phyloP scores from a whole-genome alignment of 345 rosid genomes.

The Raphanus raphanistrum region DNA sequence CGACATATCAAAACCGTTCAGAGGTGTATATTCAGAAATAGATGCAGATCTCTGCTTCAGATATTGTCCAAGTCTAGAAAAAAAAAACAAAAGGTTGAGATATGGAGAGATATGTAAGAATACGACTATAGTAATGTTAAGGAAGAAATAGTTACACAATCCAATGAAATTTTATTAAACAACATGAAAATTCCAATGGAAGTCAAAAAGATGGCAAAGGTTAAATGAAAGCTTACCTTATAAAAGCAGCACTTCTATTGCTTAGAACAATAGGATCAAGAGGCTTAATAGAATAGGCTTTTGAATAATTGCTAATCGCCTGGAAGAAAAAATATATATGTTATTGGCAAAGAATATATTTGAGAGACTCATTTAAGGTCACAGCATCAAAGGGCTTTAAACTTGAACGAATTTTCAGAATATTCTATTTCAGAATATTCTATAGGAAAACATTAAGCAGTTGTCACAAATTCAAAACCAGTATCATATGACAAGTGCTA shows the following conservation, averaged over 20 bases:
- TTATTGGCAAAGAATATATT: slow-evolving; percentile 3
- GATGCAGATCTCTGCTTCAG: slow-evolving; percentile 71
- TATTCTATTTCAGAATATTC: background rate
- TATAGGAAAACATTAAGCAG: background rate
- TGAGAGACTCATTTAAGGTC: background rate
- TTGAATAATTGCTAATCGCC: slow-evolving; percentile 77
- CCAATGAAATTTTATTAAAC: background rate
- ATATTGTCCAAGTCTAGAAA: slow-evolving; percentile 67
- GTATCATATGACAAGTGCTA: background rate
- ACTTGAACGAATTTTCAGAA: background rate
- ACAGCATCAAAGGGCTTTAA: slow-evolving; percentile 14
- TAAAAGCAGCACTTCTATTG: slow-evolving; percentile 78
- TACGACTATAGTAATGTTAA: too few species aligned
- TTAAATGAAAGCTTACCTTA: slow-evolving; percentile 53
- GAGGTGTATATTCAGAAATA: slow-evolving; percentile 67
- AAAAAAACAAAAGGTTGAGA: slow-evolving; percentile 22
- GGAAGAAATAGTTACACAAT: background rate
- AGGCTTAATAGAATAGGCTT: slow-evolving; percentile 73
- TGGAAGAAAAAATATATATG: slow-evolving; percentile 32
- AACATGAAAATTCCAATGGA: slow-evolving; percentile 11
- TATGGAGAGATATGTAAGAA: too few species aligned
- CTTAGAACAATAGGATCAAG: slow-evolving; percentile 73
- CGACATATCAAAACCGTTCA: slow-evolving; percentile 87
- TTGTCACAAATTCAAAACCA: background rate
- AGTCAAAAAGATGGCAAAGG: background rate